phyloP scores from a whole-genome alignment of 2,329 filamentous ascomycete genomes.

The Microdochium bolleyi region DNA sequence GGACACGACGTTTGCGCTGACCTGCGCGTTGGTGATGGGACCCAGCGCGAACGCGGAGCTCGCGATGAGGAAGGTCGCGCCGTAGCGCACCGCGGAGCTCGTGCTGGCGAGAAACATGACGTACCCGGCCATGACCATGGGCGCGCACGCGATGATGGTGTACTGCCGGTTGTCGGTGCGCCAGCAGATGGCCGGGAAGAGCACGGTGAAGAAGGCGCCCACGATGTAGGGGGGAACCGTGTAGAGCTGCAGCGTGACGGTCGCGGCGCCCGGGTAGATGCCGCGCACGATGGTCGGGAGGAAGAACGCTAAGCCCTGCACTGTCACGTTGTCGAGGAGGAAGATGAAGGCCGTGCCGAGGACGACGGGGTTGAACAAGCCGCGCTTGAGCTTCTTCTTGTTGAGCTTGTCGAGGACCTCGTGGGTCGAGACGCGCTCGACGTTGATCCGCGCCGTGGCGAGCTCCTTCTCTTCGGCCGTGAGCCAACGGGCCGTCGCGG shows the following conservation, averaged over 20 bases:
- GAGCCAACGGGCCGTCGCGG: conserved; percentile 59
- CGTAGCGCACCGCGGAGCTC: conserved; percentile 43
- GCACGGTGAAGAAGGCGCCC: conserved; percentile 51
- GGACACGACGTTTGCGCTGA: conserved; percentile 56
- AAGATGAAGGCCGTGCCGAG: conserved; percentile 49
- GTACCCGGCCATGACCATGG: conserved; percentile 54
- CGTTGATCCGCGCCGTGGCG: conserved; percentile 53
- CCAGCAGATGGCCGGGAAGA: conserved; percentile 50
- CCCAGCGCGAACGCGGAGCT: conserved; percentile 53
- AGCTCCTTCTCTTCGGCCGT: conserved; percentile 53
- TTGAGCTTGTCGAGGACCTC: conserved; percentile 56
- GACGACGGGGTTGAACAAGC: conserved; percentile 51
- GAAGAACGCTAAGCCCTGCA: conserved; percentile 61
- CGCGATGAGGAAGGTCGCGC: conserved; percentile 56
- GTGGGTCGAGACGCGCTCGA: conserved; percentile 49
- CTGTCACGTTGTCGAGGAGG: conserved; percentile 58
- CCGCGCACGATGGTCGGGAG: conserved; percentile 55
- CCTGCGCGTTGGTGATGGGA: conserved; percentile 53
- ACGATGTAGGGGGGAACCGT: conserved; percentile 59
- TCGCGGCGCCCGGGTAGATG: conserved; percentile 50
- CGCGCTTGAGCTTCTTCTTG: conserved; percentile 45
- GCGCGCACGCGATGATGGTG: conserved; percentile 46
- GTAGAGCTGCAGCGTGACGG: conserved; percentile 54
- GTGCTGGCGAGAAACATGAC: conserved; percentile 53
- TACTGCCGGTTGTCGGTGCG: conserved; percentile 44